Evolutionary conservation across 2,329 filamentous ascomycete species (phyloP), one percentile per base, ranked within the genome.

Genomic region (Trichoderma harzianum): DNA sequence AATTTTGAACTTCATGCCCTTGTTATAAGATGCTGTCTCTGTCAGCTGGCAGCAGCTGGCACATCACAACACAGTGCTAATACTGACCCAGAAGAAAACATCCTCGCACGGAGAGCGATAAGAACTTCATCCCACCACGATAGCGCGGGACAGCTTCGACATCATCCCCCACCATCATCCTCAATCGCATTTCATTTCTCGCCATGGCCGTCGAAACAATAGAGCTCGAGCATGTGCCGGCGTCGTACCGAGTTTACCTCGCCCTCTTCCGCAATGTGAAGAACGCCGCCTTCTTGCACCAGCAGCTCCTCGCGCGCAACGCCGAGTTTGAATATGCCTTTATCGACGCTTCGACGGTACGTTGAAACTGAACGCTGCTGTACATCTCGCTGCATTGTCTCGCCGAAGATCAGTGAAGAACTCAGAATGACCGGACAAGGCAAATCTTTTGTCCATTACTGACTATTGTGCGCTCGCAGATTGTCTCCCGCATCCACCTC

Each of bases 271-370:
- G 85, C 26, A 84, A 93, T 79, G 89, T 98, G 71, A 80, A 87
- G 73, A 99, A 99, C 80, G 88, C 94, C 12, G 82, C 88, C 1
- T 94, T 92, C 78, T 85, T 99, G 57, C 91, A 94, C 67, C 86
- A 91, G 76, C 95, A 98, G 83, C 89, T 99, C 6, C 86, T 98
- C n/a, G 87, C 89, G 7, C 92, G 93, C 67, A 97, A 98, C 79
- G 78, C 89, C 12, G 91, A 91, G 10, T 98, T 95, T 77, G 94
- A 98, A 82, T 98, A 98, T 85, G 94, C 95, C 39, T 92, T 99
- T 75, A 88, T 99, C 61, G 95, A 99, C 82, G 94, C 94, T 24
- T 90, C 89, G 60, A 89, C 93, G 80, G 91, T 95, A 86, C 73
- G 86, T 82, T 30, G 64, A 21, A 16, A n/a, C 24, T 11, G n/a